Evolutionary conservation across 2,329 filamentous ascomycete genomes (phyloP).

Genomic region (Magnaporthiopsis poae): DNA sequence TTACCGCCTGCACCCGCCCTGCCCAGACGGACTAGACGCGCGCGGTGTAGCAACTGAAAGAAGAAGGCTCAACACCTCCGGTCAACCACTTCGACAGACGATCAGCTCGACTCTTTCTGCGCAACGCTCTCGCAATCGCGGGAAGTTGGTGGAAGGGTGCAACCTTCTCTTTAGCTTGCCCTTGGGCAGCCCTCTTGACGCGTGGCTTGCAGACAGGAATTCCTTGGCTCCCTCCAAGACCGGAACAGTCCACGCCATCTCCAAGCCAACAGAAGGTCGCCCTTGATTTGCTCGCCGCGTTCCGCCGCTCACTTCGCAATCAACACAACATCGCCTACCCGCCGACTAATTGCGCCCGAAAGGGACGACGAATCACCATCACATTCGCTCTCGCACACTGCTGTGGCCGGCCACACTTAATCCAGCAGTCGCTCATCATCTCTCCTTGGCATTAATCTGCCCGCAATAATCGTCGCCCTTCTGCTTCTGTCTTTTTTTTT

Average conservation of each 20-base stretch:
- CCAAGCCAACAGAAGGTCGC: background rate
- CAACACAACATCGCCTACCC: background rate
- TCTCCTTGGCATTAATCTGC: background rate
- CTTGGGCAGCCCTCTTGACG: background rate
- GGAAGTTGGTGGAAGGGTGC: conserved; percentile 2
- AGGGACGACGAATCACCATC: conserved; percentile 2
- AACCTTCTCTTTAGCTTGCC: conserved; percentile 5
- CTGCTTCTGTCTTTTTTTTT: conserved; percentile 2
- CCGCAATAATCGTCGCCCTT: background rate
- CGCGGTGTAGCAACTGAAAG: background rate
- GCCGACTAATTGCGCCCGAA: background rate
- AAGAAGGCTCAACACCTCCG: background rate
- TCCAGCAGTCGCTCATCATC: conserved; percentile 5
- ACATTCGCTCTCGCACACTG: conserved; percentile 4
- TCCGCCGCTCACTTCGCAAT: background rate
- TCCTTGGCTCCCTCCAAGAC: background rate
- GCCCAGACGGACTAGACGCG: background rate
- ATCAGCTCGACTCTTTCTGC: background rate
- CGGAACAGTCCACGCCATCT: background rate
- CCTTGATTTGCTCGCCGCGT: background rate
- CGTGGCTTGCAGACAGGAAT: conserved; percentile 7
- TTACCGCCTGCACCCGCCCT: conserved; percentile 11
- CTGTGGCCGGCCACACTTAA: conserved; percentile 15
- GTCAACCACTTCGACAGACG: conserved; percentile 1
- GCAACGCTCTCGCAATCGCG: conserved; percentile 4